phyloP scores from a whole-genome alignment of 2,329 filamentous ascomycete species.

The Talaromyces piceae region DNA sequence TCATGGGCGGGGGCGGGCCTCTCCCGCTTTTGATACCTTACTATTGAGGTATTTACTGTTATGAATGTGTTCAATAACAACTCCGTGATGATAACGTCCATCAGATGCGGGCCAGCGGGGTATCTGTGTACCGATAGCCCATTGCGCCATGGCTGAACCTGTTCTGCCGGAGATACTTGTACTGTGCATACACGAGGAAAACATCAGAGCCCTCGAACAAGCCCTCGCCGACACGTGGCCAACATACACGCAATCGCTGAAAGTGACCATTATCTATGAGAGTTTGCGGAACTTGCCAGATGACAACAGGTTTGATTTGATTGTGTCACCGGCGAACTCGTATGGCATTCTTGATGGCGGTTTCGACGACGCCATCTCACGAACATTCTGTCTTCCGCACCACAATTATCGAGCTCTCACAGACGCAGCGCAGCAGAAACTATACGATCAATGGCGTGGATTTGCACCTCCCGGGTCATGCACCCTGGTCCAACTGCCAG shows the following conservation, averaged over 20 bases:
- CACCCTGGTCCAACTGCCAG: slow-evolving; percentile 41
- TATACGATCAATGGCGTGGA: slow-evolving; percentile 44
- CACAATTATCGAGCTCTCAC: slow-evolving; percentile 45
- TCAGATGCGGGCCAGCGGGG: too few species aligned
- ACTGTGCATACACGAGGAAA: slow-evolving; percentile 35
- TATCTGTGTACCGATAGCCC: too few species aligned
- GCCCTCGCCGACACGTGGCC: slow-evolving; percentile 29
- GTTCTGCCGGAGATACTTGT: slow-evolving; percentile 39
- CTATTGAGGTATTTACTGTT: too few species aligned
- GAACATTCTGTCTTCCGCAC: slow-evolving; percentile 36
- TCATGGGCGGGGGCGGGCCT: neutral
- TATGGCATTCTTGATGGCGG: slow-evolving; percentile 49
- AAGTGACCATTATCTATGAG: slow-evolving; percentile 27
- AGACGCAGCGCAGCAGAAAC: slow-evolving; percentile 33
- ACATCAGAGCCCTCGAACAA: slow-evolving; percentile 34
- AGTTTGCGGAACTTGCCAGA: slow-evolving; percentile 33
- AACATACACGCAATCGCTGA: slow-evolving; percentile 21
- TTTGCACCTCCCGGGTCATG: slow-evolving; percentile 47
- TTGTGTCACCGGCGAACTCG: slow-evolving; percentile 50
- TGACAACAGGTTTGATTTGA: slow-evolving; percentile 36
- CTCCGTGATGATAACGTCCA: too few species aligned
- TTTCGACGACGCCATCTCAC: slow-evolving; percentile 50
- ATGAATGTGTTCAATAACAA: too few species aligned
- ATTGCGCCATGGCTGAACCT: slow-evolving; percentile 21
- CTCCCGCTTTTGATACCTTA: neutral